A percentile compares a stretch with the other conserved stretches of the same genome.
Conservation (phyloP, 2,329 filamentous ascomycete species). For the Aureobasidium melanogenum region DNA sequence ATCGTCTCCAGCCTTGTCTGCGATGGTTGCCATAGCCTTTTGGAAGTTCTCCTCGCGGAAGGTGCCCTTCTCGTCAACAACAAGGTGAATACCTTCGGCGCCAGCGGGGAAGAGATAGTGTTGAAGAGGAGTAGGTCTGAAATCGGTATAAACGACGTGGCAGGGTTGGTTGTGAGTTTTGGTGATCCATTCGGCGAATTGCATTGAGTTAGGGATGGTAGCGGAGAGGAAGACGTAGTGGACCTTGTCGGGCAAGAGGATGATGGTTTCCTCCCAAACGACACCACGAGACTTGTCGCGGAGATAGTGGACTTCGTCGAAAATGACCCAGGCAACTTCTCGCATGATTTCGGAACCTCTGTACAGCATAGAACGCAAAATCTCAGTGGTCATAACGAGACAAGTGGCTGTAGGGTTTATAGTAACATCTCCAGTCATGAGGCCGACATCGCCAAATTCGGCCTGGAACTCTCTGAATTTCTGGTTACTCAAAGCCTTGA, state of each 20-base stretch:
- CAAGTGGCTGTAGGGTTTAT: constrained; percentile 98
- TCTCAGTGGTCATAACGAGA: constrained; percentile 98
- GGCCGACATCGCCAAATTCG: constrained; percentile 90
- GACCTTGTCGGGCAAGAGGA: constrained; percentile 94
- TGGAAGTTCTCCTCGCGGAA: constrained; percentile 98
- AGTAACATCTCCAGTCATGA: constrained; percentile 98
- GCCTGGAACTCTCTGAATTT: constrained; percentile 96
- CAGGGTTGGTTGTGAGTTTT: constrained; percentile 97
- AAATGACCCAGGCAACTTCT: constrained; percentile 96
- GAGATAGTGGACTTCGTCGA: constrained; percentile 98
- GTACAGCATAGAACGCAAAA: constrained; percentile 97
- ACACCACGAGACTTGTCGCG: constrained; percentile 89
- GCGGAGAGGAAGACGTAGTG: constrained; percentile 97
- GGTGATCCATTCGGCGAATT: constrained; percentile 98
- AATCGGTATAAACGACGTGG: constrained; percentile 98
- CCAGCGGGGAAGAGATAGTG: constrained; percentile 97
- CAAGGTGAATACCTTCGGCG: constrained; percentile 82
- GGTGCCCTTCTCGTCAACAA: constrained; percentile 87
- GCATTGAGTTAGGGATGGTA: constrained; percentile 97
- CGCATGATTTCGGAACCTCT: constrained; percentile 98
- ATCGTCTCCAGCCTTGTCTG: constrained; percentile 79
- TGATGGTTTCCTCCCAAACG: constrained; percentile 99
- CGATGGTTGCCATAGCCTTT: constrained; percentile 83
- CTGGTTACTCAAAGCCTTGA: constrained; percentile 97
- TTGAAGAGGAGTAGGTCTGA: constrained; percentile 89